Base-by-base conservation (phyloP, 1,139 yeast genomes). In the Tardiomyces depauwii region DNA sequence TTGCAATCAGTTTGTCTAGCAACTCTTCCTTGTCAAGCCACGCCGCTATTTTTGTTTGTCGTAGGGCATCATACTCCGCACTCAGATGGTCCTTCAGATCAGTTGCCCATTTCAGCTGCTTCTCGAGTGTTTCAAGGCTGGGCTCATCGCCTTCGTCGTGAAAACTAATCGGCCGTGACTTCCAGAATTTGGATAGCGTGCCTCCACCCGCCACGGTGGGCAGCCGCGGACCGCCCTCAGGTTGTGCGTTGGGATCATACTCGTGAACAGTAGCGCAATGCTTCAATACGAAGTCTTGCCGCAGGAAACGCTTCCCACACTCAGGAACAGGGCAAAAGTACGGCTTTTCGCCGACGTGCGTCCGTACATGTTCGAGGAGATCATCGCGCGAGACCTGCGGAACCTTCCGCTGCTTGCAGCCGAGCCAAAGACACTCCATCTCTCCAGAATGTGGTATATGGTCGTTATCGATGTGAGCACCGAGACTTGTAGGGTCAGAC, bases 251-350 rank as follows among this genome's bases (percentile, higher is more conserved):
- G 3, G 46, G 18, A 41, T 51, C 44, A 39, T 45, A 45, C 48
- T 77, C 81, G 56, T 81, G 88, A 1, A 74, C 81, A 0, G 79
- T 73, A 44, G 78, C 71, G 46, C 81, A 69, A 59, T 83, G 91
- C 55, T 77, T 74, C 13, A 81, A 74, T 51, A 83, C 65, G 1
- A 81, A 83, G 51, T 78, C 85, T 1, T 80, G 68, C 47, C 81
- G 61, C 0, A 77, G 71, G 55, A 80, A 81, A 45, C 72, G 73
- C 50, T 77, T 72, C 48, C 74, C 76, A 62, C 91, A 83, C 55
- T 80, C 87, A 1, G 87, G 87, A 13, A 81, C 69, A 0, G 79
- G 72, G 58, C 93, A 83, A 53, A 72, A 77, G 56, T 77, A 80
- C 30, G 85, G 85, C 53, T 74, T 73, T 55, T 80, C 85, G 0